Evolutionary conservation across 495 filamentous ascomycete species (phyloP).

Genomic region (Hypoxylon fuscum): DNA sequence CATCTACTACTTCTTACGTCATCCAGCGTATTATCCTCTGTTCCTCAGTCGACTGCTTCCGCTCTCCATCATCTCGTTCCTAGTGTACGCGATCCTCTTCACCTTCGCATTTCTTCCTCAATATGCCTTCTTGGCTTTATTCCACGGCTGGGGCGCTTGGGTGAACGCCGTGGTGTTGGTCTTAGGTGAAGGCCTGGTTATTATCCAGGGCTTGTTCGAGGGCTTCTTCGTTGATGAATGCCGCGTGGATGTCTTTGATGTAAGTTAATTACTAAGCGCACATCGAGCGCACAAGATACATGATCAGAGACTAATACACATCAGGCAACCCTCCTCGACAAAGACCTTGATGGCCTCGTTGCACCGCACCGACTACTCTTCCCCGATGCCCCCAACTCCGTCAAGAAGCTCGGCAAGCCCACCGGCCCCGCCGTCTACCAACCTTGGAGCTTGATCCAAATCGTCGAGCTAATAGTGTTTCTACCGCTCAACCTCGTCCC

Average conservation of each 20-base stretch:
- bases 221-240: slow-evolving; percentile 83
- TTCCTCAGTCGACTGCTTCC: slow-evolving; percentile 75
- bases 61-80: slow-evolving; percentile 73
- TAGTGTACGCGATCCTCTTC: slow-evolving; percentile 80
- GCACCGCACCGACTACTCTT: slow-evolving; percentile 75
- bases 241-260: slow-evolving; percentile 93
- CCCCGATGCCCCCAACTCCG: slow-evolving; percentile 63
- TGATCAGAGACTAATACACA: background rate
- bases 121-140: slow-evolving; percentile 78
- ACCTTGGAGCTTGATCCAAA: slow-evolving; percentile 77
- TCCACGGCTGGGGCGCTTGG: slow-evolving; percentile 83
- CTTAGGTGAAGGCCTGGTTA: slow-evolving; percentile 79
- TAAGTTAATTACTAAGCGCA: too few species aligned
- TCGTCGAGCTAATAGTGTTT: slow-evolving; percentile 77
- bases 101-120: slow-evolving; percentile 90
- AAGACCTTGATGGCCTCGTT: slow-evolving; percentile 66
- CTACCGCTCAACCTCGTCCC: slow-evolving; percentile 92
- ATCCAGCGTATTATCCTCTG: slow-evolving; percentile 71
- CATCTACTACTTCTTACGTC: slow-evolving; percentile 77
- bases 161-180: slow-evolving; percentile 80
- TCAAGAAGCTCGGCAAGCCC: slow-evolving; percentile 79
- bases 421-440: slow-evolving; percentile 71
- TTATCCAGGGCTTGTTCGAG: slow-evolving; percentile 81
- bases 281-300: slow-evolving; percentile 2
- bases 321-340: slow-evolving; percentile 60